Base-by-base conservation (phyloP, 352 stramenopile genomes). In the Pythium myriotylum region DNA sequence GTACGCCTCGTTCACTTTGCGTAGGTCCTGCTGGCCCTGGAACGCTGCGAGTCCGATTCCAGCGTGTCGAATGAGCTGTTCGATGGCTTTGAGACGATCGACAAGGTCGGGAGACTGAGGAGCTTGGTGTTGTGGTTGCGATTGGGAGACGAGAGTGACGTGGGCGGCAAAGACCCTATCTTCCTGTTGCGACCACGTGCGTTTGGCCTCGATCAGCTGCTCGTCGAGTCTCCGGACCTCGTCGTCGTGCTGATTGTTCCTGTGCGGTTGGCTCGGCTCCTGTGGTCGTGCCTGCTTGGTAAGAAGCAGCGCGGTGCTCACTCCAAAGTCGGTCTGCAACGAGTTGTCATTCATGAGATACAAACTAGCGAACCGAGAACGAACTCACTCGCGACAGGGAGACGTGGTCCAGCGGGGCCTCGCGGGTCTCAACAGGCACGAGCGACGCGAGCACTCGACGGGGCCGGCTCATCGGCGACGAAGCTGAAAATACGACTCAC, bases 381-480 rank as follows among this genome's bases (percentile, higher is more conserved):
- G 13, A 14, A 4, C 40, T 22, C 46, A 65, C 57, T 29, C 32
- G 35, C 19, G 49, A 27, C 4, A 58, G 32, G 7, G 45, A 14
- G 8, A 16, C 26, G 23, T 67, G 52, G 32, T 57, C 52, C 26
- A 68, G 54, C n/a, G 61, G 61, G 20, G 62, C 61, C 2, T 39
- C 45, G 12, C 61, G 53, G 2, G 53, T 50, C 39, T 62, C 41
- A n/a, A 70, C 55, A 8, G 62, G 55, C 17, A 65, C 56, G 16
- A 70, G 51, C 50, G 62, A 70, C 4, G 62, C 62, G 13, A 70
- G 62, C 22, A 70, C 56, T 2, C 33, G 54, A 2, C 62, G 54
- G 33, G 33, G 62, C n/a, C 47, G 52, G 19, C 26, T 42, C 45
- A 43, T 9, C 12, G 23, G 10, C 23, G 3, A 29, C 23, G 4